Evolutionary conservation across 768 basidiomycete genomes (phyloP).

Genomic region (Leccinum obscurum): DNA sequence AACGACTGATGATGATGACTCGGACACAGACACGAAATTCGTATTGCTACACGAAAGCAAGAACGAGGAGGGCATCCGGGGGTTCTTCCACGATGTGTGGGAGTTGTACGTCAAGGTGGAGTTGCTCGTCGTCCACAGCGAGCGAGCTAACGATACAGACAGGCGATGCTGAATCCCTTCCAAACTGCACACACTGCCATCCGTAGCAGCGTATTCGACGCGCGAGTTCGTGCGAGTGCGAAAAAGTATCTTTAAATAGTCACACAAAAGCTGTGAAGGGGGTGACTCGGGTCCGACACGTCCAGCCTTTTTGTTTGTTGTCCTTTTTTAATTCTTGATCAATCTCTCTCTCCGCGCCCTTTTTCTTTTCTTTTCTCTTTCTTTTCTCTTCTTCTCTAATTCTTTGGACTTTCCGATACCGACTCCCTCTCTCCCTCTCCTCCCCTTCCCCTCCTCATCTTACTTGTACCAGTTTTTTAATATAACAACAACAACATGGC

Average conservation of each 20-base stretch:
- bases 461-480: constrained; percentile 29
- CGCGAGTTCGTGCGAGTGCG: constrained; percentile 80
- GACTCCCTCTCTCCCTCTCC: no score
- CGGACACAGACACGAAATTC: constrained; percentile 83
- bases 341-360: constrained; percentile 3
- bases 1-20: neutral
- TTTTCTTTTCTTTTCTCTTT: constrained; percentile 15
- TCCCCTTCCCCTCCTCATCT: neutral
- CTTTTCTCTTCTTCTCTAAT: constrained; percentile 15
- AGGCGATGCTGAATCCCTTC: constrained; percentile 96
- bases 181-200: constrained; percentile 87
- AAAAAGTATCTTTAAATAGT: constrained; percentile 65
- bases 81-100: constrained; percentile 95
- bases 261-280: constrained; percentile 3
- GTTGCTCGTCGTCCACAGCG: constrained; percentile 7
- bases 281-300: constrained; percentile 17
- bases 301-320: constrained; percentile 22
- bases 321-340: constrained; percentile 8
- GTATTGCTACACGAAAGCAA: constrained; percentile 91
- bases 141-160: constrained; percentile 8
- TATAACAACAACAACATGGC: constrained; percentile 38
- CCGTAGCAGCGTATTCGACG: constrained; percentile 79
- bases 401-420: constrained; percentile 2
- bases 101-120: constrained; percentile 93
- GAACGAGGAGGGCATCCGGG: constrained; percentile 95